Evolutionary conservation across 2,329 filamentous ascomycete species (phyloP), one percentile per base, ranked within the genome.

Genomic region (Arthrobotrys pseudoclavata): DNA sequence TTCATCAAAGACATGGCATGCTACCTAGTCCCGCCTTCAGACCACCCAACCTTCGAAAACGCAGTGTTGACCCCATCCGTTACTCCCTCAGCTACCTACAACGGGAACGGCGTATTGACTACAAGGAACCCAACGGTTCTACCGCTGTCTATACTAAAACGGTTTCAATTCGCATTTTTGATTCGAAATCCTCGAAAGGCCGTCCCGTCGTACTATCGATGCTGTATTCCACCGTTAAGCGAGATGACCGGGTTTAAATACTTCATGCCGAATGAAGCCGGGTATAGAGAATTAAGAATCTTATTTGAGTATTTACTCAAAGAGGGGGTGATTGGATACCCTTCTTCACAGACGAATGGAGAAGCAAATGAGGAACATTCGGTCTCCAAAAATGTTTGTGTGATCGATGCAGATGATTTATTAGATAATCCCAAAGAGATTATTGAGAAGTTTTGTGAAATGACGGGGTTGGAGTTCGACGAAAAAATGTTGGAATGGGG

Each of bases 1-100:
- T 97, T 98, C 86, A 96, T 99, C 88, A 99, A 99, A 85, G 96
- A 98, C 84, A 99, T 98, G 86, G 91, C 92, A 69, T 91, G 97
- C 85, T 98, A 98, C 84, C 87, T 97, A 80, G 87, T 97, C 79
- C 92, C 94, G 4, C 92, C 93, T 2, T 86, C 91, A 79, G 87
- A 87, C 55, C 88, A 91, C 81, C 86, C 88, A 13, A 88, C 92
- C 62, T 86, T 86, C 60, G 20, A 63, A n/a, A 60, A 79, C 13
- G 53, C 75, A 2, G 40, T 42, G n/a, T 89, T 96, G 76, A 94
- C 93, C 9, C 92, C 92, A 1, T 97, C 93, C n/a, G 87, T 97
- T 62, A 82, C 31, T 80, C 82, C 61, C 79, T 76, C 6, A 79
- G 76, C 42, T 66, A 83, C 85, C 75, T 82, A 82, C 72, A 76